phyloP scores from a whole-genome alignment of 352 stramenopile genomes.

The Blastocystis sp. region DNA sequence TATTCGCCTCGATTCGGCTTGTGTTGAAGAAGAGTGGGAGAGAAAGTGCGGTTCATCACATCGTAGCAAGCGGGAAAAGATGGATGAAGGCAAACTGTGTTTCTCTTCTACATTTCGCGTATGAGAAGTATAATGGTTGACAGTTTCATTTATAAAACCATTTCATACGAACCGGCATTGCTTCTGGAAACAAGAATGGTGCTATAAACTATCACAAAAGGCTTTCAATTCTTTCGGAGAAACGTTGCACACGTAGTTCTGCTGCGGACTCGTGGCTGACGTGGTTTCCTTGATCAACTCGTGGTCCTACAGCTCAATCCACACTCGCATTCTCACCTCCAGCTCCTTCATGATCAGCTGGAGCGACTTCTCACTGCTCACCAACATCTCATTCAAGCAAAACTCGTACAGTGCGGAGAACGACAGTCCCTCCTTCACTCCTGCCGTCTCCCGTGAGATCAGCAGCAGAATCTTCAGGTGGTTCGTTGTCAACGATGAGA shows the following conservation, averaged over 20 bases:
- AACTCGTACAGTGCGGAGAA: conserved; percentile 35
- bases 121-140: no score
- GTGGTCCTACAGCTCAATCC: neutral
- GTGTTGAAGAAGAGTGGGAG: no score
- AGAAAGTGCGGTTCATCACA: no score
- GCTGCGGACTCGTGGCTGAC: conserved; percentile 9
- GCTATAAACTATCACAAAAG: neutral
- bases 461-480: conserved; percentile 51
- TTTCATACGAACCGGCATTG: no score
- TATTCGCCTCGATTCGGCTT: no score
- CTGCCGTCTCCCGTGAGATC: conserved; percentile 4
- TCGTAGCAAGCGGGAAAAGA: no score
- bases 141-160: no score
- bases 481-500: conserved; percentile 32
- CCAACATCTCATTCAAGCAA: conserved; percentile 33
- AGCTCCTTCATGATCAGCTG: conserved; percentile 45
- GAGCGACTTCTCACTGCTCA: conserved; percentile 46
- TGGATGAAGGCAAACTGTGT: no score
- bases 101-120: no score
- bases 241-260: conserved; percentile 27
- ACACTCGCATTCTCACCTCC: neutral
- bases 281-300: conserved; percentile 6
- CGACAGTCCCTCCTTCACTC: conserved; percentile 16
- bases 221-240: conserved; percentile 10
- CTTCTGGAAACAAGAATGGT: no score